A percentile compares a stretch with the other conserved stretches of the same genome.
Evolutionary conservation across 1,284 basidiomycete species (phyloP).

Genomic region (Fomitiporia mediterranea): DNA sequence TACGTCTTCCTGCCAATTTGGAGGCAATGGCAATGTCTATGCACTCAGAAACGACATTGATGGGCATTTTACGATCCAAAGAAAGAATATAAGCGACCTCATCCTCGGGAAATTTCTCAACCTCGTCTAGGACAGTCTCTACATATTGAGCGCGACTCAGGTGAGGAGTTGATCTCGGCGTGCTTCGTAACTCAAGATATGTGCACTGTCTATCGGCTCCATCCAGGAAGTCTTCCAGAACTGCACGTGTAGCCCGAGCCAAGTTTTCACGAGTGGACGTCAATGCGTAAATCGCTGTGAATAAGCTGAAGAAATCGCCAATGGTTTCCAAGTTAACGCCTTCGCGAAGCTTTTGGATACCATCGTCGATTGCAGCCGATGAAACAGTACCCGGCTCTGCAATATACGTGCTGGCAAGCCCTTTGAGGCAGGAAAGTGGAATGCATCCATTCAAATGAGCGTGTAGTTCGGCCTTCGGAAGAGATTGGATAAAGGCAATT

Average conservation of each 20-base stretch:
- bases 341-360: constrained; percentile 44
- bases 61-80: constrained; percentile 62
- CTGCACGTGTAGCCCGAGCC: constrained; percentile 51
- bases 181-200: constrained; percentile 73
- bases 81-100: constrained; percentile 65
- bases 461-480: constrained; percentile 79
- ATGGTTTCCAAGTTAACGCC: constrained; percentile 53
- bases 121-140: constrained; percentile 57
- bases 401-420: constrained; percentile 52
- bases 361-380: constrained; percentile 32
- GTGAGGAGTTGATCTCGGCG: constrained; percentile 49
- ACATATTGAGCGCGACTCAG: constrained; percentile 62
- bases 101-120: constrained; percentile 49
- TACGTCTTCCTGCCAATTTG: constrained; percentile 49
- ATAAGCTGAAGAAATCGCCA: constrained; percentile 67
- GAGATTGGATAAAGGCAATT: constrained; percentile 48
- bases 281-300: constrained; percentile 73
- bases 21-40: constrained; percentile 53
- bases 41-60: constrained; percentile 46
- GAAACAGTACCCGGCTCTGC: constrained; percentile 13
- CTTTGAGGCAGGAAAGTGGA: constrained; percentile 57
- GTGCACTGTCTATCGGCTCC: constrained; percentile 47
- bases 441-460: constrained; percentile 83
- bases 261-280: constrained; percentile 56
- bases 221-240: constrained; percentile 57